Evolutionary conservation across 805 yeast species (phyloP).

Genomic region (Teunomyces barrocoloradensis): DNA sequence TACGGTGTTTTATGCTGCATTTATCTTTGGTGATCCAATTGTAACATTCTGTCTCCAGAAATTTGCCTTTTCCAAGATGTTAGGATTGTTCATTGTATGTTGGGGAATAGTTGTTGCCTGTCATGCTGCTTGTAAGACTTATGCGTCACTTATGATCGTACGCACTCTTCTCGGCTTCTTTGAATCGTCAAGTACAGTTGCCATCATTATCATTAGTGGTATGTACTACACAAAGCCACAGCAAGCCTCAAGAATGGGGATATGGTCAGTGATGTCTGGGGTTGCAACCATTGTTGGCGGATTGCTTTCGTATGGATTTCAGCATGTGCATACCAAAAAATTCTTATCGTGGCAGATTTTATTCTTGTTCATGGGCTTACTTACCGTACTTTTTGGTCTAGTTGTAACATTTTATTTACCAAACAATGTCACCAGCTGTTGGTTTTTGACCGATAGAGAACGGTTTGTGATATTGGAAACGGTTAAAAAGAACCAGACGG

Average conservation of each 20-base stretch:
- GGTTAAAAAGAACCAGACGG: slow-evolving; percentile 49
- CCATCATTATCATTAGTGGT: slow-evolving; percentile 54
- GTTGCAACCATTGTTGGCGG: slow-evolving; percentile 51
- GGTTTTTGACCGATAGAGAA: slow-evolving; percentile 41
- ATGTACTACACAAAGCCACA: slow-evolving; percentile 60
- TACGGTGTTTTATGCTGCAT: slow-evolving; percentile 53
- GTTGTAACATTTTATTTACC: slow-evolving; percentile 46
- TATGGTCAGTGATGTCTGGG: slow-evolving; percentile 60
- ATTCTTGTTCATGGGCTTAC: slow-evolving; percentile 53
- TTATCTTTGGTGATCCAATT: slow-evolving; percentile 54
- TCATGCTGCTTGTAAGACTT: slow-evolving; percentile 49
- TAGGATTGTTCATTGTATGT: slow-evolving; percentile 44
- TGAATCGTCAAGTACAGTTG: slow-evolving; percentile 56
- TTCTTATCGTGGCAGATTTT: slow-evolving; percentile 62
- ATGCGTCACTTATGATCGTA: slow-evolving; percentile 55
- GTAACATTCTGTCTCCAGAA: slow-evolving; percentile 41
- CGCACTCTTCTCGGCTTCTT: slow-evolving; percentile 53
- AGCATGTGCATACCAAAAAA: slow-evolving; percentile 40
- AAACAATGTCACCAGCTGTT: slow-evolving; percentile 41
- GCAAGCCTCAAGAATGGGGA: slow-evolving; percentile 51
- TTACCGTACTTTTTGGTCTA: slow-evolving; percentile 51
- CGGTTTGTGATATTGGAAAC: slow-evolving; percentile 42
- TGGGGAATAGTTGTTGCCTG: slow-evolving; percentile 56
- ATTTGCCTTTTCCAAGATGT: slow-evolving; percentile 51
- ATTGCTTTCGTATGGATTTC: slow-evolving; percentile 46